Percentiles rank a stretch among this genome's conserved stretches.
These are phyloP conservation scores for Prillingera fragicola DNA, from an alignment of 1,284 basidiomycete genomes.

Conservation along the genomic window DNA sequence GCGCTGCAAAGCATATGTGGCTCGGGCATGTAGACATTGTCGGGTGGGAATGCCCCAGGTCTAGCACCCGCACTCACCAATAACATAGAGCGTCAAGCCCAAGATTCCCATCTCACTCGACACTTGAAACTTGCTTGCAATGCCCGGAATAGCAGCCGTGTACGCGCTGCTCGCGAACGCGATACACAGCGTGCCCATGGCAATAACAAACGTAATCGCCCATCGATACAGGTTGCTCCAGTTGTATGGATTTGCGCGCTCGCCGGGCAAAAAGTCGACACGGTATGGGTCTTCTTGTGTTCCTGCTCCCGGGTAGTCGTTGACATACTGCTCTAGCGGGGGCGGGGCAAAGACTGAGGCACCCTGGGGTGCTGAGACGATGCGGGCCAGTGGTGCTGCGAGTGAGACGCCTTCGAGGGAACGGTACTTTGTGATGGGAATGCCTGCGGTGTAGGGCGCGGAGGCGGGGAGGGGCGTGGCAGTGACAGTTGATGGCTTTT, in stretches of 20 bases:
- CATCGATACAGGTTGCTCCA: slow-evolving; percentile 54
- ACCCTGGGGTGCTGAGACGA: slow-evolving; percentile 5
- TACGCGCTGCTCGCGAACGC: slow-evolving; percentile 58
- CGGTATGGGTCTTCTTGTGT: slow-evolving; percentile 28
- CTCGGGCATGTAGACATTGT: too few relatives aligned
- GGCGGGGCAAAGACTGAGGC: not conserved
- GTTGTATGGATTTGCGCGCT: slow-evolving; percentile 61
- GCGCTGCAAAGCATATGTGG: too few relatives aligned
- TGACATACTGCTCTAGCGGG: slow-evolving; percentile 2
- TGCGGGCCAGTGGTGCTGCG: slow-evolving; percentile 10
- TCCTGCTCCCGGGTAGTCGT: slow-evolving; percentile 25
- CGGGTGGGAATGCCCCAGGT: too few relatives aligned
- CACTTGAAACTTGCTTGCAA: slow-evolving; percentile 53
- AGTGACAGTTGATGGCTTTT: too few relatives aligned
- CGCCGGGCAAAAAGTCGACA: slow-evolving; percentile 52
- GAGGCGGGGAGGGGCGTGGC: too few relatives aligned
- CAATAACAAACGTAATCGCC: slow-evolving; percentile 30
- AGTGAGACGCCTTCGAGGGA: slow-evolving; percentile 47
- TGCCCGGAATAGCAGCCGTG: slow-evolving; percentile 54
- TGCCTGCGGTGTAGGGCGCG: too few relatives aligned
- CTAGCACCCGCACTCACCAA: slow-evolving; percentile 16
- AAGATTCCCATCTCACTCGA: slow-evolving; percentile 55
- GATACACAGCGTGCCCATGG: slow-evolving; percentile 56
- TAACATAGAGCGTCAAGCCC: slow-evolving; percentile 50
- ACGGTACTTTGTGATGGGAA: slow-evolving; percentile 4